phyloP scores from a whole-genome alignment of 2,329 filamentous ascomycete species.

The Fusarium austroafricanum region DNA sequence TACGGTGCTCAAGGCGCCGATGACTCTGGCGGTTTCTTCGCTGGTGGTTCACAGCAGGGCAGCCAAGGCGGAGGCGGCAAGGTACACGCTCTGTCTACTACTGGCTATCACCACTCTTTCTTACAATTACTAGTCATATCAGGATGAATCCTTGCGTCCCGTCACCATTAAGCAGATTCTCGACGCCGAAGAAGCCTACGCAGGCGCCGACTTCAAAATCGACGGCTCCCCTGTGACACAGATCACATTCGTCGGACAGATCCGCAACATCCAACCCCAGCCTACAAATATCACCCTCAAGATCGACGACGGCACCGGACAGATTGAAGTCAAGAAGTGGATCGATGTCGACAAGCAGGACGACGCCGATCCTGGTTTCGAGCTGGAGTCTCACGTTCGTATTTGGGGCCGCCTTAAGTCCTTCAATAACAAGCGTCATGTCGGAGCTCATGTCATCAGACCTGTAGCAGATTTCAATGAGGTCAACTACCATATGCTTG shows the following conservation, averaged over 20 bases:
- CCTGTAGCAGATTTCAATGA: slow-evolving; percentile 89
- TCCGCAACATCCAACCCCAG: slow-evolving; percentile 87
- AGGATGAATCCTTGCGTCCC: slow-evolving; percentile 88
- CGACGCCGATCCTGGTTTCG: slow-evolving; percentile 65
- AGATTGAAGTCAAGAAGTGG: slow-evolving; percentile 92
- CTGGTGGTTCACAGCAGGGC: slow-evolving; percentile 68
- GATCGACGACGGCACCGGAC: slow-evolving; percentile 93
- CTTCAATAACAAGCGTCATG: slow-evolving; percentile 85
- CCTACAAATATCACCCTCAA: slow-evolving; percentile 92
- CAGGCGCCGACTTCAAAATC: slow-evolving; percentile 81
- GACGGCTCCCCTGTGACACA: slow-evolving; percentile 80
- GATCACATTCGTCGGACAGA: slow-evolving; percentile 86
- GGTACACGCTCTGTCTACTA: slow-evolving; percentile 47
- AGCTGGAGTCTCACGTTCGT: slow-evolving; percentile 83
- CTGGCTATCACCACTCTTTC: not conserved
- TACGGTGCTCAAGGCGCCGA: slow-evolving; percentile 68
- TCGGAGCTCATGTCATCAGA: slow-evolving; percentile 84
- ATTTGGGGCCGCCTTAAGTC: slow-evolving; percentile 86
- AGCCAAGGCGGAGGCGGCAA: slow-evolving; percentile 62
- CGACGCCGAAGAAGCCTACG: slow-evolving; percentile 81
- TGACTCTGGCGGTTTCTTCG: slow-evolving; percentile 72
- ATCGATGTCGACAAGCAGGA: slow-evolving; percentile 71
- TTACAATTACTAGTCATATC: slow-evolving; percentile 62
- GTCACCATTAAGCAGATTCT: slow-evolving; percentile 96
- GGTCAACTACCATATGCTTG: slow-evolving; percentile 90